Conservation (phyloP, 75 land plant genomes). For the Picea glauca region DNA sequence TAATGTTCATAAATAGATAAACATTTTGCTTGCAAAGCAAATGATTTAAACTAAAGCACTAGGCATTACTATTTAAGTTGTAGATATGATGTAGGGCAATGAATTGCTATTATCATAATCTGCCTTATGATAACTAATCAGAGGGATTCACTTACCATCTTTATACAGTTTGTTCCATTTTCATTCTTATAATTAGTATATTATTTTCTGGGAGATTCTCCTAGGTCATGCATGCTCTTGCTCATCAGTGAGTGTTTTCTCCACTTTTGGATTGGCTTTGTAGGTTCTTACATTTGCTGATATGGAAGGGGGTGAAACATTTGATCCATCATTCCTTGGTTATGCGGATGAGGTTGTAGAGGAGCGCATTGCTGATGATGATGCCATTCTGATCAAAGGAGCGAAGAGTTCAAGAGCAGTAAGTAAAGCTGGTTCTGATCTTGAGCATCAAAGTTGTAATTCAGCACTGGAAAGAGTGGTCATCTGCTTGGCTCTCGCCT, state of each 20-base stretch:
- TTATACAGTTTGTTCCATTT: not conserved
- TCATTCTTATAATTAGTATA: not conserved
- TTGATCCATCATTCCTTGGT: slow-evolving; percentile 89
- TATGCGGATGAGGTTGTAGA: slow-evolving; percentile 94
- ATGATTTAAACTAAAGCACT: no score
- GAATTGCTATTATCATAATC: not conserved
- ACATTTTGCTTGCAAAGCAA: no score
- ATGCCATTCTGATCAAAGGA: slow-evolving; percentile 86
- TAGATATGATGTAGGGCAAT: no score
- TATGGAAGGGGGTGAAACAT: slow-evolving; percentile 98
- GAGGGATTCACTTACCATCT: not conserved
- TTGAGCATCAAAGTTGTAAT: not conserved
- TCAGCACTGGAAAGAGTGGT: not conserved
- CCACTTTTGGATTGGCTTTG: not conserved
- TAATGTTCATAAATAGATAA: not conserved
- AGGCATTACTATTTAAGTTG: no score
- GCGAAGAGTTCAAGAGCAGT: slow-evolving; percentile 88
- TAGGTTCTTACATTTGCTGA: slow-evolving; percentile 97
- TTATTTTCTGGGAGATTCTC: not conserved
- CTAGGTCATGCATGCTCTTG: not conserved
- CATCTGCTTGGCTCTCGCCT: not conserved
- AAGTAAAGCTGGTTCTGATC: slow-evolving; percentile 10
- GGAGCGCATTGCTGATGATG: slow-evolving; percentile 92
- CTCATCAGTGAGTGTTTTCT: not conserved
- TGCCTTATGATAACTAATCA: not conserved